Percentiles rank a stretch among this genome's conserved stretches.
phyloP scores from a whole-genome alignment of 805 yeast genomes.

The Naumovozyma castellii region DNA sequence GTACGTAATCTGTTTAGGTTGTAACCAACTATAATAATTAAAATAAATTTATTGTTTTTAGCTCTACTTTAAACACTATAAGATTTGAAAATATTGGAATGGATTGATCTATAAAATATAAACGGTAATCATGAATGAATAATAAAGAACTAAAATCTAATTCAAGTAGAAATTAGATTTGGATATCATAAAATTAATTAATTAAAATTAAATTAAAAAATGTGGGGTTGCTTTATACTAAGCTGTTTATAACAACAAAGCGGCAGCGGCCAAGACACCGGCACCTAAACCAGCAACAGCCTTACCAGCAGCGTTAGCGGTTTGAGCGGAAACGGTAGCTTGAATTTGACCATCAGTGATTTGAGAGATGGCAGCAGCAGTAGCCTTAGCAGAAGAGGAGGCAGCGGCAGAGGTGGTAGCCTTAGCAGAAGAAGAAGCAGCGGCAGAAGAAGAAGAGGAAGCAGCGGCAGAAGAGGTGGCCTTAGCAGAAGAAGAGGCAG shows the following conservation, averaged over 20 bases:
- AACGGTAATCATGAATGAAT: not conserved
- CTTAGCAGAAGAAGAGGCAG: conserved; percentile 2
- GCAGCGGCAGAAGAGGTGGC: conserved; percentile 1
- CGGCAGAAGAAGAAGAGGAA: not conserved
- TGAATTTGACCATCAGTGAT: conserved; percentile 52
- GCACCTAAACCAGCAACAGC: conserved; percentile 14
- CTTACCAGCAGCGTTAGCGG: conserved; percentile 15
- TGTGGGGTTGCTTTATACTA: too few species aligned
- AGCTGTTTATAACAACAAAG: conserved; percentile 11
- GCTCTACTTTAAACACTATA: too few species aligned
- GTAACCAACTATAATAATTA: too few species aligned
- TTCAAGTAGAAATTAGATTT: not conserved
- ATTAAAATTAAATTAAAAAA: not conserved
- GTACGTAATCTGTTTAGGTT: too few species aligned
- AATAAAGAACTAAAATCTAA: not conserved
- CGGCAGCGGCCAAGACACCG: conserved; percentile 16
- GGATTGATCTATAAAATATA: not conserved
- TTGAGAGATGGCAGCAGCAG: conserved; percentile 33
- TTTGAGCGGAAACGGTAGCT: conserved; percentile 20
- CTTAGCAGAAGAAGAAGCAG: not conserved
- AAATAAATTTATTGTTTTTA: too few species aligned
- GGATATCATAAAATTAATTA: not conserved
- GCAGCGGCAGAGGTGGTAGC: conserved; percentile 1
- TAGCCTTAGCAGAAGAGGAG: conserved; percentile 4
- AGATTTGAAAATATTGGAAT: not conserved